Evolutionary conservation across 495 filamentous ascomycete species (phyloP).

Genomic region (Penicillium coprophilum): DNA sequence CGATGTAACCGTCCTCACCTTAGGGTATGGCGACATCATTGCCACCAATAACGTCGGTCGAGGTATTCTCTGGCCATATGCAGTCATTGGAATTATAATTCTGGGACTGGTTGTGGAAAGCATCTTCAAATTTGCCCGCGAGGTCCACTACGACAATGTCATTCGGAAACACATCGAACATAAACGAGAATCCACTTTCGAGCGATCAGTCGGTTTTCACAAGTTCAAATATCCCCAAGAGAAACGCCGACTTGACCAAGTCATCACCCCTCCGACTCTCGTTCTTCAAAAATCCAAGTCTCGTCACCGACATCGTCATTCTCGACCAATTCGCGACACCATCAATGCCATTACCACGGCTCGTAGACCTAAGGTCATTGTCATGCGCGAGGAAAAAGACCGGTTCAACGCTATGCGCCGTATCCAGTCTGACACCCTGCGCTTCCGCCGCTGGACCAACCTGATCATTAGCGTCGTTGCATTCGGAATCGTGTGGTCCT

Average conservation of each 20-base stretch:
- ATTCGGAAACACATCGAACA: conserved; percentile 62
- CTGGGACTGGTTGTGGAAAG: conserved; percentile 85
- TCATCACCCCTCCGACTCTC: conserved; percentile 1
- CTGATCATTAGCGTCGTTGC: conserved; percentile 65
- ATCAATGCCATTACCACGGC: conserved; percentile 22
- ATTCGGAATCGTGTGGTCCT: conserved; percentile 70
- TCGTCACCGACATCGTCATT: conserved; percentile 13
- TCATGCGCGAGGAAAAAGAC: conserved; percentile 60
- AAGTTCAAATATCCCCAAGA: conserved; percentile 1
- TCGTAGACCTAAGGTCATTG: conserved; percentile 28
- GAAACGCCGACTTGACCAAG: not conserved
- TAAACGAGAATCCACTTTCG: conserved; percentile 55
- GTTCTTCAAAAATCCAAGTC: conserved; percentile 11
- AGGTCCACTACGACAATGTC: conserved; percentile 66
- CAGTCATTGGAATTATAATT: conserved; percentile 81
- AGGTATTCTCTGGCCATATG: conserved; percentile 75
- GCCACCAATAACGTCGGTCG: conserved; percentile 51
- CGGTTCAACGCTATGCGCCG: conserved; percentile 79
- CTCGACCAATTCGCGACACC: conserved; percentile 26
- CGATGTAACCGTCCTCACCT: conserved; percentile 63
- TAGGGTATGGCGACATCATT: conserved; percentile 64
- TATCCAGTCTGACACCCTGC: conserved; percentile 64
- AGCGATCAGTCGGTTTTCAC: conserved; percentile 50
- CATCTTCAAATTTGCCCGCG: conserved; percentile 66
- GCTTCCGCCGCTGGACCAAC: conserved; percentile 66